These are phyloP conservation scores for Neurospora intermedia DNA, from an alignment of 495 filamentous ascomycete species.

Conservation along the genomic window DNA sequence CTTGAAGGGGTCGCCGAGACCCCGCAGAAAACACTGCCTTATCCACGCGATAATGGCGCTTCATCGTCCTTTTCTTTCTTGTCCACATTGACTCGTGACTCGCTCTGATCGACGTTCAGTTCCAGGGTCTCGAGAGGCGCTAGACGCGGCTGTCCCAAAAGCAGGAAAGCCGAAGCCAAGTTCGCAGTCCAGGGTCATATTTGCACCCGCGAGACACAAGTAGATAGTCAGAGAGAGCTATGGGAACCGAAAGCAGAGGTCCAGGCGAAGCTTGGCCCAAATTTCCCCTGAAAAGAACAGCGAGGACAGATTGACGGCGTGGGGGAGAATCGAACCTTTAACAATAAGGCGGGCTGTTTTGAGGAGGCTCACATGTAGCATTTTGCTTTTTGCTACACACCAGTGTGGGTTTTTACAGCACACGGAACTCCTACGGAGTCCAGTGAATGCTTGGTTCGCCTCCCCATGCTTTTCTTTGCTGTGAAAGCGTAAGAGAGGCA, in stretches of 20 bases:
- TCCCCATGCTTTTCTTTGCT: not conserved
- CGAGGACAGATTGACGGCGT: not conserved
- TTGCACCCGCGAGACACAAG: not conserved
- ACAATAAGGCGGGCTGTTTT: not conserved
- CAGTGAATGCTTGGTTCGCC: not conserved
- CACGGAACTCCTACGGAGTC: not conserved
- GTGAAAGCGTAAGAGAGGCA: not conserved
- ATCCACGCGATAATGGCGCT: not conserved
- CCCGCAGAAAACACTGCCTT: slow-evolving; percentile 1
- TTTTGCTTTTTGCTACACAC: not conserved
- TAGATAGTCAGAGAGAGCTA: not conserved
- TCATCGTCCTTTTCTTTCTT: not conserved
- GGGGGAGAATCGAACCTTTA: not conserved
- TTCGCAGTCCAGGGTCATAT: not conserved
- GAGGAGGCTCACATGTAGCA: not conserved
- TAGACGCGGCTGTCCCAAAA: not conserved
- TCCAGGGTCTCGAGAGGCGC: not conserved
- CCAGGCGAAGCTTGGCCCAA: not conserved
- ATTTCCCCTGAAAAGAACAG: not conserved
- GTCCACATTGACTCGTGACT: not conserved
- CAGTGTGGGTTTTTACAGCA: not conserved
- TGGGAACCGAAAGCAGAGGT: not conserved
- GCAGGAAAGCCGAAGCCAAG: not conserved
- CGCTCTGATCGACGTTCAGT: not conserved
- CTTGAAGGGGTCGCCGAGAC: not conserved